These are phyloP conservation scores for Rhodotorula glutinis DNA, from an alignment of 1,284 basidiomycete genomes.

Conservation along the genomic window DNA sequence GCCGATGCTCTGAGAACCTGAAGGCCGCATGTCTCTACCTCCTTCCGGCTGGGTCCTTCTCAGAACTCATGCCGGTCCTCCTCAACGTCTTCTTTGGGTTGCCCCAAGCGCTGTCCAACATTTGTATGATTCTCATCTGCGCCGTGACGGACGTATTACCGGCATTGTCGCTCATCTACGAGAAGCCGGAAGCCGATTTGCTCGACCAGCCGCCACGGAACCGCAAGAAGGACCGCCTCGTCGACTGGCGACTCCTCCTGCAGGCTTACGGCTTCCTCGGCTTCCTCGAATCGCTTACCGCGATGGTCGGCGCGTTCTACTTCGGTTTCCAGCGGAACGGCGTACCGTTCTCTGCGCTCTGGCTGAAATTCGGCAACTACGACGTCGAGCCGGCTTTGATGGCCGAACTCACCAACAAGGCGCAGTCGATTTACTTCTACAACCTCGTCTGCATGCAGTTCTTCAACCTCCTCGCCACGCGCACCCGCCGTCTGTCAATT, in stretches of 20 bases:
- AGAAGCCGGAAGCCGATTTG: conserved; percentile 58
- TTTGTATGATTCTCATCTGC: conserved; percentile 61
- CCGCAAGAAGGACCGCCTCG: conserved; percentile 55
- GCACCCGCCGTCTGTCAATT: conserved; percentile 56
- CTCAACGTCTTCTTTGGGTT: conserved; percentile 55
- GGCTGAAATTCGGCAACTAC: conserved; percentile 56
- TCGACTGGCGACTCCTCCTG: conserved; percentile 55
- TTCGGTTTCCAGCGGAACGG: conserved; percentile 49
- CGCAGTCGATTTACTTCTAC: conserved; percentile 52
- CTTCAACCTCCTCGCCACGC: conserved; percentile 57
- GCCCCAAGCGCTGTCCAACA: conserved; percentile 56
- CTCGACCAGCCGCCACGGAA: conserved; percentile 64
- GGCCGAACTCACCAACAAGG: conserved; percentile 52
- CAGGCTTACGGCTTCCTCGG: conserved; percentile 67
- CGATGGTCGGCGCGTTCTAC: conserved; percentile 54
- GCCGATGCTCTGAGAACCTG: conserved; percentile 63
- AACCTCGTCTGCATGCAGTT: conserved; percentile 65
- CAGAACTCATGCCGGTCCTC: conserved; percentile 67
- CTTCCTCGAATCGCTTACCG: conserved; percentile 57
- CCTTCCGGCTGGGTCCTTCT: conserved; percentile 53
- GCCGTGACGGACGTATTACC: conserved; percentile 58
- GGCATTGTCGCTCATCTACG: conserved; percentile 59
- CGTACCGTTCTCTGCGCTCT: conserved; percentile 58
- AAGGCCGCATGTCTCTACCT: conserved; percentile 52
- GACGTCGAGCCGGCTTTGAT: conserved; percentile 47